Conservation (phyloP, 495 filamentous ascomycete species). For the Letharia columbiana region DNA sequence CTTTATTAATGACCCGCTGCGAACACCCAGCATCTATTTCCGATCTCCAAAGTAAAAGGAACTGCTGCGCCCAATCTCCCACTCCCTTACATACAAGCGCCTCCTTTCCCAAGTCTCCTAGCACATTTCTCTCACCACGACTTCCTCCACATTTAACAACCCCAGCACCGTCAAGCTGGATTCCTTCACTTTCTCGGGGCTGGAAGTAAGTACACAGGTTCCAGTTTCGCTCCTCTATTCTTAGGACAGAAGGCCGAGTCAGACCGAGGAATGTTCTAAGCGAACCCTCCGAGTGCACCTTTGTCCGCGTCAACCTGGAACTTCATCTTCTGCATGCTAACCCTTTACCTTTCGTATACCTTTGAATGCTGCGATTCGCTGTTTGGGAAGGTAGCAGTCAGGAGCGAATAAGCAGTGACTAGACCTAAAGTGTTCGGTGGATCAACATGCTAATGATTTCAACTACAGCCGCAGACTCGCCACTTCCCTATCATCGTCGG, state of each 20-base stretch:
- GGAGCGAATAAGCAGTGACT: not conserved
- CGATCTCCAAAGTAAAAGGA: not conserved
- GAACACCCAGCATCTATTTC: not conserved
- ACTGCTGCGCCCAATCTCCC: not conserved
- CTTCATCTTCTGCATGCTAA: not conserved
- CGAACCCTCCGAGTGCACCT: slow-evolving; percentile 4
- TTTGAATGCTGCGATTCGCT: not conserved
- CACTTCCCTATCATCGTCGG: slow-evolving; percentile 47
- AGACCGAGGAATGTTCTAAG: slow-evolving; percentile 16
- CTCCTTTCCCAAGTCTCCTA: slow-evolving; percentile 8
- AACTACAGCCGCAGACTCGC: slow-evolving; percentile 31
- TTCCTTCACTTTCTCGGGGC: slow-evolving; percentile 18
- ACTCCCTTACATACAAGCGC: slow-evolving; percentile 17
- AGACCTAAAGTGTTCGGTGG: slow-evolving; percentile 30
- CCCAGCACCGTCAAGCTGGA: slow-evolving; percentile 21
- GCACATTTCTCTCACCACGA: slow-evolving; percentile 4
- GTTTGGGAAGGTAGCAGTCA: not conserved
- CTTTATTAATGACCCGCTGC: not conserved
- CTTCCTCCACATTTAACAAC: not conserved
- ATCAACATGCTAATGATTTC: slow-evolving; percentile 12
- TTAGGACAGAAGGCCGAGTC: not conserved
- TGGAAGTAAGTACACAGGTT: slow-evolving; percentile 18
- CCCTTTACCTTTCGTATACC: not conserved
- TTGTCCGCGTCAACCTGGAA: slow-evolving; percentile 24
- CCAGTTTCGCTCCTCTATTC: not conserved